A percentile compares a stretch with the other conserved stretches of the same genome.
Evolutionary conservation across 73 alveolate genomes (phyloP).

Genomic region (Tetrahymena thermophila): DNA sequence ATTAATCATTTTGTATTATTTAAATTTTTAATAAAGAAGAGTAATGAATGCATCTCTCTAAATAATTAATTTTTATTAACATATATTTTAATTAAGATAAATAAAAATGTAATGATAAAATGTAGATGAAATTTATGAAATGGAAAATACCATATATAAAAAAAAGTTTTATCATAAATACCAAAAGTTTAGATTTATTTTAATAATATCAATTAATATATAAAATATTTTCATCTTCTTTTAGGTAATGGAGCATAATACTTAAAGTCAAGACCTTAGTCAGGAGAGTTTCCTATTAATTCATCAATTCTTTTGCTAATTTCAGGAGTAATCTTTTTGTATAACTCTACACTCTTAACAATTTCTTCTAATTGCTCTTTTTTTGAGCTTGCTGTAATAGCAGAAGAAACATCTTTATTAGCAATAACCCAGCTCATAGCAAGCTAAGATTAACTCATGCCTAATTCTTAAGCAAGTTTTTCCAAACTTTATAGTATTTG

Average conservation of each 20-base stretch:
- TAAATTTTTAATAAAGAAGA: too few relatives aligned
- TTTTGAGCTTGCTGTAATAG: slow-evolving; percentile 65
- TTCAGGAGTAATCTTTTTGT: slow-evolving; percentile 54
- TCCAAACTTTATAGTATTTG: slow-evolving; percentile 30
- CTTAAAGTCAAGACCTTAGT: slow-evolving; percentile 36
- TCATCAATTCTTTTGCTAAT: slow-evolving; percentile 54
- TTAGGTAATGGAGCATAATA: slow-evolving; percentile 9
- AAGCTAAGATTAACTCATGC: slow-evolving; percentile 59
- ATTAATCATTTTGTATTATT: too few relatives aligned
- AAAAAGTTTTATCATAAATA: too few relatives aligned
- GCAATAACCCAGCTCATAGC: slow-evolving; percentile 78
- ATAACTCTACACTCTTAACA: slow-evolving; percentile 53
- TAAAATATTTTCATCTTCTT: slow-evolving; percentile 33
- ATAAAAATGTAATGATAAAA: too few relatives aligned
- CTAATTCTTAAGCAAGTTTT: slow-evolving; percentile 45
- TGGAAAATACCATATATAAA: too few relatives aligned
- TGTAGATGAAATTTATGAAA: too few relatives aligned
- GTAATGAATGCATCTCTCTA: too few relatives aligned
- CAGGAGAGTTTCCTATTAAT: slow-evolving; percentile 55
- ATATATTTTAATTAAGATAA: too few relatives aligned
- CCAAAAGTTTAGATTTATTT: too few relatives aligned
- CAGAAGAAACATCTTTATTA: slow-evolving; percentile 66
- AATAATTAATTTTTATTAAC: too few relatives aligned
- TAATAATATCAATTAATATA: neutral
- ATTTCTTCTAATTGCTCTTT: slow-evolving; percentile 63